A percentile compares a stretch with the other conserved stretches of the same genome.
These are phyloP conservation scores for Trametes cingulata DNA, from an alignment of 768 basidiomycete species.

Conservation along the genomic window DNA sequence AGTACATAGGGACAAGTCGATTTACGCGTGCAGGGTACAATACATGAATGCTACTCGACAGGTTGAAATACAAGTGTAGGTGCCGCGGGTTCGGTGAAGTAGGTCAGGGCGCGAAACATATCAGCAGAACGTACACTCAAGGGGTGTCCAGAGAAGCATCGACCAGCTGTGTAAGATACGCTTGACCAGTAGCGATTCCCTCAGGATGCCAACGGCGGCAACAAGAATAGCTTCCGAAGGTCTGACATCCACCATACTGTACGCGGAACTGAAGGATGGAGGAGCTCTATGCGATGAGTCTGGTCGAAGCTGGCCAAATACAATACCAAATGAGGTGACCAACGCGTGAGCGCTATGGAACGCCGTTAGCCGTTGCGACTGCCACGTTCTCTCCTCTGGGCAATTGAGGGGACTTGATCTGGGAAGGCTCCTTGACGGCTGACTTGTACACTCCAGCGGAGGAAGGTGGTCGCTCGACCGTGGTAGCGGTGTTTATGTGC, in stretches of 20 bases:
- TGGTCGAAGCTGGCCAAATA: not conserved
- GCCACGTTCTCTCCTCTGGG: slow-evolving; percentile 63
- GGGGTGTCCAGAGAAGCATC: not conserved
- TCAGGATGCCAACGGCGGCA: slow-evolving; percentile 1
- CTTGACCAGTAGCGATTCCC: slow-evolving; percentile 5
- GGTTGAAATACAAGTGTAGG: slow-evolving; percentile 11
- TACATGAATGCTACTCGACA: slow-evolving; percentile 21
- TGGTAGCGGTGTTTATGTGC: slow-evolving; percentile 22
- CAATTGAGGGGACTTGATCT: slow-evolving; percentile 60
- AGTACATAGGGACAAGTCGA: not conserved
- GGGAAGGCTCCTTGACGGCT: slow-evolving; percentile 41
- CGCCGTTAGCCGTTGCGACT: slow-evolving; percentile 47
- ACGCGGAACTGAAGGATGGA: not conserved
- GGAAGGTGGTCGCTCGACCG: slow-evolving; percentile 41
- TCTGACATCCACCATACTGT: slow-evolving; percentile 8
- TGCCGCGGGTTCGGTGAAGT: not conserved
- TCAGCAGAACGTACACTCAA: slow-evolving; percentile 5
- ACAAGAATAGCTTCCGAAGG: slow-evolving; percentile 1
- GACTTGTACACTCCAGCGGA: slow-evolving; percentile 40
- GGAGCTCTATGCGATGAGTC: slow-evolving; percentile 2
- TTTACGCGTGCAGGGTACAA: slow-evolving; percentile 8
- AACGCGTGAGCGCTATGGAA: slow-evolving; percentile 22
- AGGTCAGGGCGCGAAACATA: not conserved
- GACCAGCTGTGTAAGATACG: not conserved
- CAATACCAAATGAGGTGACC: not conserved